These are phyloP conservation scores for Porpolomopsis calyptriformis DNA, from an alignment of 768 basidiomycete genomes.

Conservation along the genomic window DNA sequence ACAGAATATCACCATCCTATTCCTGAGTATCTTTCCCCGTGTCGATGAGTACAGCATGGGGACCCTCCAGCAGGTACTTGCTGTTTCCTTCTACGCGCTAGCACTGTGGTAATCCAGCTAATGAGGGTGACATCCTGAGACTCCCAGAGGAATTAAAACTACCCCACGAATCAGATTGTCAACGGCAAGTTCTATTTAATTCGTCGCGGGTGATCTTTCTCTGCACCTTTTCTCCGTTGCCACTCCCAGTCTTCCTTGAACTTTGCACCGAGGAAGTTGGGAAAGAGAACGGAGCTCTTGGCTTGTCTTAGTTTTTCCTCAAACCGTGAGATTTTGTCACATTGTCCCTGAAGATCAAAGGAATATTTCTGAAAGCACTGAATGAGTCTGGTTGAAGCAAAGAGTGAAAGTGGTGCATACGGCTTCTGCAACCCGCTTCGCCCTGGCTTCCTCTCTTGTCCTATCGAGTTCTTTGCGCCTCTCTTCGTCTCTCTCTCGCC, in stretches of 20 bases:
- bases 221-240: conserved; percentile 23
- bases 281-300: conserved; percentile 49
- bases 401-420: conserved; percentile 22
- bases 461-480: conserved; percentile 54
- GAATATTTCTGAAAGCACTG: conserved; percentile 28
- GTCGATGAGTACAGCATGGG: too few relatives aligned
- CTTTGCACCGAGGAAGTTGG: conserved; percentile 49
- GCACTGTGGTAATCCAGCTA: too few relatives aligned
- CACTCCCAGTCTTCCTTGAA: conserved; percentile 47
- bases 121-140: too few relatives aligned
- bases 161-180: too few relatives aligned
- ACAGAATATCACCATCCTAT: too few relatives aligned
- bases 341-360: conserved; percentile 49
- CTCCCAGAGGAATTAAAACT: too few relatives aligned
- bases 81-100: too few relatives aligned
- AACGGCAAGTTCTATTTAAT: conserved; percentile 15
- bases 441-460: conserved; percentile 60
- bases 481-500: conserved; percentile 53
- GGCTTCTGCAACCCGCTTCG: conserved; percentile 43
- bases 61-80: too few relatives aligned
- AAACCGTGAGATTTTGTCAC: conserved; percentile 51
- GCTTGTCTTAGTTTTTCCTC: conserved; percentile 43
- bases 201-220: conserved; percentile 18
- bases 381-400: not conserved
- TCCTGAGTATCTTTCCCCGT: too few relatives aligned